These are phyloP conservation scores for Penicillium sp. DNA, from an alignment of 2,329 filamentous ascomycete genomes.

Conservation along the genomic window DNA sequence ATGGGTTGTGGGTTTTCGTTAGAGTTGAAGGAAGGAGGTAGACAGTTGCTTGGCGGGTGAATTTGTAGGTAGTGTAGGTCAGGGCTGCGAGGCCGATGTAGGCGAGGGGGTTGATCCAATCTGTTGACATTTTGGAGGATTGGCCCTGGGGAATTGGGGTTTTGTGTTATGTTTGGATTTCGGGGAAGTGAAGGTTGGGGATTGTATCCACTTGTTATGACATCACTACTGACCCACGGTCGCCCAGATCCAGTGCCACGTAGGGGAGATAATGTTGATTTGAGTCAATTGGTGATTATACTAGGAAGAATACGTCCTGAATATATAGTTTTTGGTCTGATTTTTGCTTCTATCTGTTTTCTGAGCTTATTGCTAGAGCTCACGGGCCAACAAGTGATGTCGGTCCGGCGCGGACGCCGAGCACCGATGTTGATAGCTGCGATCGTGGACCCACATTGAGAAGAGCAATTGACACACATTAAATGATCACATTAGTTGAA, in stretches of 20 bases:
- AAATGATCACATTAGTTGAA: too few relatives aligned
- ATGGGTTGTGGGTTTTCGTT: slow-evolving; percentile 17
- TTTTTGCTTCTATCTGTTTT: neutral
- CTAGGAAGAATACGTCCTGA: neutral
- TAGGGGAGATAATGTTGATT: neutral
- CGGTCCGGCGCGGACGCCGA: neutral
- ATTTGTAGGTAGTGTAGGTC: slow-evolving; percentile 9
- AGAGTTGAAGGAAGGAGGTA: slow-evolving; percentile 19
- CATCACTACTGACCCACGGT: neutral
- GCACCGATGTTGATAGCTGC: neutral
- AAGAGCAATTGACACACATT: neutral
- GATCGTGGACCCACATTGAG: neutral
- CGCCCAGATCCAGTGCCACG: neutral
- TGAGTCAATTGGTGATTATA: neutral
- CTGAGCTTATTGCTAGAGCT: neutral
- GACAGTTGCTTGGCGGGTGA: slow-evolving; percentile 15
- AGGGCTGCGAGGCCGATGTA: slow-evolving; percentile 19
- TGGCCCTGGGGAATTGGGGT: neutral
- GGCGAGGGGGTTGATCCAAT: slow-evolving; percentile 7
- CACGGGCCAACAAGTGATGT: neutral
- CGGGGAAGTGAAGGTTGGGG: neutral
- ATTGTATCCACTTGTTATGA: neutral
- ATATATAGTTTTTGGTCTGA: neutral
- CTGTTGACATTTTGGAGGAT: neutral
- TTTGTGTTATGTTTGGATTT: neutral